Conservation (phyloP, 345 rosid species). For the Anastatica hierochuntica region DNA sequence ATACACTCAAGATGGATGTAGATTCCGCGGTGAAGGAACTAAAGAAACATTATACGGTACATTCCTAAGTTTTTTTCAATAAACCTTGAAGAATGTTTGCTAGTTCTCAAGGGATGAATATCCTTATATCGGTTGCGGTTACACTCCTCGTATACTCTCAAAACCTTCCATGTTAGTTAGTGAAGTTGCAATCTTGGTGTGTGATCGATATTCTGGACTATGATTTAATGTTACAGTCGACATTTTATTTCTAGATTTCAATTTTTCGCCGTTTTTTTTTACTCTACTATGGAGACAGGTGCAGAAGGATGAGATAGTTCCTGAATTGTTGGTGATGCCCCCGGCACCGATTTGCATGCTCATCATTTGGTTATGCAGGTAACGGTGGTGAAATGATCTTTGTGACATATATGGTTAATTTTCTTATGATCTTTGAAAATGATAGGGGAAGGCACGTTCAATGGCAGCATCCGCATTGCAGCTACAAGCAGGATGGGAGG, state of each 20-base stretch:
- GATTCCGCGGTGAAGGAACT: conserved; percentile 54
- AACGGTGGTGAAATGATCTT: conserved; percentile 38
- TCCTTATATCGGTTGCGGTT: too few relatives aligned
- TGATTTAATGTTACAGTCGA: too few relatives aligned
- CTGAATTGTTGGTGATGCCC: conserved; percentile 66
- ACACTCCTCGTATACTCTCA: too few relatives aligned
- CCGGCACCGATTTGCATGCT: conserved; percentile 77
- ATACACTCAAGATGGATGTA: conserved; percentile 66
- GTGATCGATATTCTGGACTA: too few relatives aligned
- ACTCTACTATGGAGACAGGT: conserved; percentile 44
- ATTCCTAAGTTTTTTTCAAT: too few relatives aligned
- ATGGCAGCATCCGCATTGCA: conserved; percentile 78
- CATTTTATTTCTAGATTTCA: too few relatives aligned
- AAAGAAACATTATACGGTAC: conserved; percentile 51
- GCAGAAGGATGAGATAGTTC: conserved; percentile 58
- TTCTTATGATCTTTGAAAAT: conserved; percentile 1
- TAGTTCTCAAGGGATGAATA: too few relatives aligned
- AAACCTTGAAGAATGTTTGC: neutral
- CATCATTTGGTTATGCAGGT: conserved; percentile 67
- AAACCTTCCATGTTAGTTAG: neutral
- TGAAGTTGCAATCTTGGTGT: neutral
- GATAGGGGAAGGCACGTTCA: conserved; percentile 90
- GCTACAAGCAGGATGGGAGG: conserved; percentile 83
- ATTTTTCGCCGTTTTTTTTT: neutral
- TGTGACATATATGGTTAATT: neutral